phyloP scores from a whole-genome alignment of 75 land plant species.

The Chamaecyparis obtusa region DNA sequence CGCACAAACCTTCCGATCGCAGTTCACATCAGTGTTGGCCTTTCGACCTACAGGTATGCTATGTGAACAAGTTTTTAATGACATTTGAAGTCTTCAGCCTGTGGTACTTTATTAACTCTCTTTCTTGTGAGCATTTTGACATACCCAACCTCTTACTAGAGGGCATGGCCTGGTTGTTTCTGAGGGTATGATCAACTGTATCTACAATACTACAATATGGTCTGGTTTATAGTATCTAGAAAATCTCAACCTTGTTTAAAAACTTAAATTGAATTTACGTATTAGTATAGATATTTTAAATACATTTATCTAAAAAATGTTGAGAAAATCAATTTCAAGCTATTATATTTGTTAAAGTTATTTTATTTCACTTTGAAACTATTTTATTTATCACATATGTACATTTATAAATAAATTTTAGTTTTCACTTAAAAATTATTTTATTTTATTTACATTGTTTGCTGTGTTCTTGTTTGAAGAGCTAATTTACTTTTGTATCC shows the following conservation, averaged over 20 bases:
- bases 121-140: background rate
- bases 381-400: too few species aligned
- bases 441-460: too few species aligned
- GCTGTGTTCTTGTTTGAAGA: too few species aligned
- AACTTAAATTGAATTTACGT: background rate
- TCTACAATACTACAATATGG: background rate
- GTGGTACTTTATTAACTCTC: background rate
- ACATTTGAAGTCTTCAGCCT: background rate
- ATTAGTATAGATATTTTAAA: background rate
- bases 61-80: slow-evolving; percentile 4
- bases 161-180: background rate
- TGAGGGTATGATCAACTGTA: background rate
- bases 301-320: too few species aligned
- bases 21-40: slow-evolving; percentile 54
- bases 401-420: too few species aligned
- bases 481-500: too few species aligned
- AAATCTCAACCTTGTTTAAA: background rate
- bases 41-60: slow-evolving; percentile 78
- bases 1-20: slow-evolving; percentile 26
- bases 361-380: too few species aligned
- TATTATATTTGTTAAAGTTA: too few species aligned
- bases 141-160: background rate
- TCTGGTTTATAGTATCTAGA: background rate
- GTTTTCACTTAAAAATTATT: too few species aligned
- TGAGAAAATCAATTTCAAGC: too few species aligned